A percentile compares a stretch with the other conserved stretches of the same genome.
Conservation (phyloP, 2,329 filamentous ascomycete genomes). For the Orbilia quercus region DNA sequence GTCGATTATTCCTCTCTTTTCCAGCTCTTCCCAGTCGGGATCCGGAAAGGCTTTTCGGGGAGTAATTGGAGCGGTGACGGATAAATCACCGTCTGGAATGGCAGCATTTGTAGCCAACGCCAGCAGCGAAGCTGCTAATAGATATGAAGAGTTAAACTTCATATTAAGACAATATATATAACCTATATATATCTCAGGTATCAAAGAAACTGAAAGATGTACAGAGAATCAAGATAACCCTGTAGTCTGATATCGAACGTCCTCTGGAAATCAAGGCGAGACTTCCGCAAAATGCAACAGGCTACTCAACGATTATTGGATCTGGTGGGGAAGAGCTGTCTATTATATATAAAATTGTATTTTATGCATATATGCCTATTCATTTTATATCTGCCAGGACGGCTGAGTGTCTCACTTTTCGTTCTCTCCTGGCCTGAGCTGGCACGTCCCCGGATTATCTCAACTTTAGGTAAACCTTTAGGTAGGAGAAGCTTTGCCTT, state of each 20-base stretch:
- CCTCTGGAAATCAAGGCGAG: no score
- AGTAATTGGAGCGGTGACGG: slow-evolving; percentile 33
- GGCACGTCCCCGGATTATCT: no score
- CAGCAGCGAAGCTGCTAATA: slow-evolving; percentile 38
- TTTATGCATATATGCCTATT: no score
- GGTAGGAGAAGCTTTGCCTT: no score
- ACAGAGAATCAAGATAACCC: no score
- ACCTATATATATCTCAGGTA: no score
- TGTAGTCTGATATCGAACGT: no score
- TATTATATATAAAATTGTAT: slow-evolving; percentile 12
- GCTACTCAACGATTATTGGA: no score
- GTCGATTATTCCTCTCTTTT: slow-evolving; percentile 47
- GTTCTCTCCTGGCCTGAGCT: not conserved
- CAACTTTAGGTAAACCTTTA: no score
- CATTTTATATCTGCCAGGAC: no score
- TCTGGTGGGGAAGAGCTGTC: not conserved
- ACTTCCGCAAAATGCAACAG: no score
- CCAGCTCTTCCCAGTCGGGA: slow-evolving; percentile 38
- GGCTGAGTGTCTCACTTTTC: slow-evolving; percentile 1
- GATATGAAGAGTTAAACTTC: slow-evolving; percentile 22
- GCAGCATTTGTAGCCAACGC: slow-evolving; percentile 19
- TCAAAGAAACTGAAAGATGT: no score
- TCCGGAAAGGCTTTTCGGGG: slow-evolving; percentile 49
- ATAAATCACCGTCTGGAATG: not conserved
- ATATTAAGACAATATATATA: slow-evolving; percentile 22